These are phyloP conservation scores for Priceomyces medius DNA, from an alignment of 805 yeast species.

Conservation along the genomic window DNA sequence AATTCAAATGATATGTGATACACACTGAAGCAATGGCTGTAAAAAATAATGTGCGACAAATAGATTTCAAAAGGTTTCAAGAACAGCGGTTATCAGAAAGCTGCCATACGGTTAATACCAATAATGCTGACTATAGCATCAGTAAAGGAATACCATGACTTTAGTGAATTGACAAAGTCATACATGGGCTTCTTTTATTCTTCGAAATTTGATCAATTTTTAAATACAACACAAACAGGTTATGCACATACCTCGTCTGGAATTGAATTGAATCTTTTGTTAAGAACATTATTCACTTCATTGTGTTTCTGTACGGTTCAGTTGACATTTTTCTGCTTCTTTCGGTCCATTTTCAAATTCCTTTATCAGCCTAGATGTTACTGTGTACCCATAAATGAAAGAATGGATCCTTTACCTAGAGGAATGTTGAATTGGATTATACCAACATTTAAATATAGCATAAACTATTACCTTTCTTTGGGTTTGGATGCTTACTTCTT, in stretches of 20 bases:
- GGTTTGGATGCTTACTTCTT: conserved; percentile 80
- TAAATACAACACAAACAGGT: conserved; percentile 56
- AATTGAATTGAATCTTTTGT: conserved; percentile 53
- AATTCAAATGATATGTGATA: no score
- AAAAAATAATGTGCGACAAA: conserved; percentile 1
- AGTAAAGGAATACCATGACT: conserved; percentile 17
- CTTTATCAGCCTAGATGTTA: conserved; percentile 58
- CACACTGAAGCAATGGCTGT: neutral
- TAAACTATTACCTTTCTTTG: conserved; percentile 44
- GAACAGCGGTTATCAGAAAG: no score
- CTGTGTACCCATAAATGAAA: conserved; percentile 40
- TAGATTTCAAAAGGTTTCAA: neutral
- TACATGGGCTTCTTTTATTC: conserved; percentile 32
- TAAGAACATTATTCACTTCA: conserved; percentile 57
- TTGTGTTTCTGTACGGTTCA: conserved; percentile 55
- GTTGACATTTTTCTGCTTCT: conserved; percentile 38
- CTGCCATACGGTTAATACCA: no score
- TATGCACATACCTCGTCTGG: conserved; percentile 60
- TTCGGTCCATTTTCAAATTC: conserved; percentile 29
- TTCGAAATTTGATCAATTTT: conserved; percentile 33
- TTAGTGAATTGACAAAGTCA: conserved; percentile 23
- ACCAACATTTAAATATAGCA: conserved; percentile 39
- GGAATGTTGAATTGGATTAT: conserved; percentile 59
- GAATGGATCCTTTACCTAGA: conserved; percentile 36
- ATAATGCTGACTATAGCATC: conserved; percentile 19